Evolutionary conservation across 1,139 yeast genomes (phyloP).

Genomic region (Sugiyamaella neomexicana): DNA sequence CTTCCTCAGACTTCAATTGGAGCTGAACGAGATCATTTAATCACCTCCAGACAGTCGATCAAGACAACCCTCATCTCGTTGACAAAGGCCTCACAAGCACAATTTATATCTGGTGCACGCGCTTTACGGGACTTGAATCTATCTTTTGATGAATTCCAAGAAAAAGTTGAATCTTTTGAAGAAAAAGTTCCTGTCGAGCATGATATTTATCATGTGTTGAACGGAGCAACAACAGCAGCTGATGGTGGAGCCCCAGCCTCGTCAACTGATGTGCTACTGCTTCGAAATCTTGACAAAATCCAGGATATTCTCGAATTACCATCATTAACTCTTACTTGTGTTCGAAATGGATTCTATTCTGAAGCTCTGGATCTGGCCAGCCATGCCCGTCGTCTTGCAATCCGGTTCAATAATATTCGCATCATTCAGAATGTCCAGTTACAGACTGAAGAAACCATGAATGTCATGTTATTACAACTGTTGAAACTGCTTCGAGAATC

Average conservation of each 20-base stretch:
- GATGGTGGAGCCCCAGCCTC: conserved; percentile 7
- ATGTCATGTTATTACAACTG: conserved; percentile 52
- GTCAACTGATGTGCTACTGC: conserved; percentile 44
- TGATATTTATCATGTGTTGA: conserved; percentile 15
- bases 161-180: conserved; percentile 21
- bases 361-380: conserved; percentile 82
- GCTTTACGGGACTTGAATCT: conserved; percentile 23
- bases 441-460: conserved; percentile 42
- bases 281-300: conserved; percentile 67
- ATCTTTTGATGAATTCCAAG: conserved; percentile 26
- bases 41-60: conserved; percentile 26
- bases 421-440: conserved; percentile 53
- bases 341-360: conserved; percentile 81
- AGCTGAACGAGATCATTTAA: conserved; percentile 27
- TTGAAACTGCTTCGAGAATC: conserved; percentile 71
- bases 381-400: conserved; percentile 63
- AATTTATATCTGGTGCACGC: conserved; percentile 28
- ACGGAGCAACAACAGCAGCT: not conserved
- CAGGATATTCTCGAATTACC: conserved; percentile 84
- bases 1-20: conserved; percentile 28
- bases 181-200: conserved; percentile 20
- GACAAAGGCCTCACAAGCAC: conserved; percentile 31
- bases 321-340: conserved; percentile 76
- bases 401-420: conserved; percentile 64
- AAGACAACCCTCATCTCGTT: conserved; percentile 29